phyloP scores from a whole-genome alignment of 2,329 filamentous ascomycete species.

The Colletotrichum cereale region DNA sequence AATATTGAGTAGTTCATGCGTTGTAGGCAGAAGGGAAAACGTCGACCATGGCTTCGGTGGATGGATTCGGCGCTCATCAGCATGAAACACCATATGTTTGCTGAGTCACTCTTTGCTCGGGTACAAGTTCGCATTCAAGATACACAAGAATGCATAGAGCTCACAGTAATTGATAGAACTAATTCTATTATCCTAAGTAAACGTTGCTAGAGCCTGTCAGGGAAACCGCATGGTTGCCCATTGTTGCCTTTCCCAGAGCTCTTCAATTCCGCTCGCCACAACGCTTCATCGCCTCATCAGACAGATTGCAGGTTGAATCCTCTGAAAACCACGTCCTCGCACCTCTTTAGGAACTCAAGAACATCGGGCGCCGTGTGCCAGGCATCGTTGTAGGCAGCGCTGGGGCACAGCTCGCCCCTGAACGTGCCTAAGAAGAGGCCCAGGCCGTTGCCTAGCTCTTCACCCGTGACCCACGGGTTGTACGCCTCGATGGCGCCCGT shows the following conservation, averaged over 20 bases:
- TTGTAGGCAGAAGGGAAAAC: no score
- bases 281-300: background rate
- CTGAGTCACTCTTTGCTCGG: background rate
- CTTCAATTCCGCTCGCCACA: background rate
- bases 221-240: no score
- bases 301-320: background rate
- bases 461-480: slow-evolving; percentile 59
- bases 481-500: slow-evolving; percentile 47
- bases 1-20: background rate
- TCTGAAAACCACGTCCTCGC: slow-evolving; percentile 17
- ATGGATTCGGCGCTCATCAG: background rate
- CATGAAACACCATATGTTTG: no score
- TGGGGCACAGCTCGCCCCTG: slow-evolving; percentile 51
- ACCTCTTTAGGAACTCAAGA: slow-evolving; percentile 44
- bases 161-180: background rate
- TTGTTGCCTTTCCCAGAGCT: background rate
- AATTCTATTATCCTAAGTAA: no score
- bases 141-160: background rate
- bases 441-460: slow-evolving; percentile 55
- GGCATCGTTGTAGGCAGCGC: slow-evolving; percentile 57
- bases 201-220: no score
- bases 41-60: background rate
- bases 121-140: background rate
- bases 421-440: slow-evolving; percentile 57
- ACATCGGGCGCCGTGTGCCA: slow-evolving; percentile 51